A percentile compares a stretch with the other conserved stretches of the same genome.
phyloP scores from a whole-genome alignment of 2,329 filamentous ascomycete species.

The Diaporthe batatas region DNA sequence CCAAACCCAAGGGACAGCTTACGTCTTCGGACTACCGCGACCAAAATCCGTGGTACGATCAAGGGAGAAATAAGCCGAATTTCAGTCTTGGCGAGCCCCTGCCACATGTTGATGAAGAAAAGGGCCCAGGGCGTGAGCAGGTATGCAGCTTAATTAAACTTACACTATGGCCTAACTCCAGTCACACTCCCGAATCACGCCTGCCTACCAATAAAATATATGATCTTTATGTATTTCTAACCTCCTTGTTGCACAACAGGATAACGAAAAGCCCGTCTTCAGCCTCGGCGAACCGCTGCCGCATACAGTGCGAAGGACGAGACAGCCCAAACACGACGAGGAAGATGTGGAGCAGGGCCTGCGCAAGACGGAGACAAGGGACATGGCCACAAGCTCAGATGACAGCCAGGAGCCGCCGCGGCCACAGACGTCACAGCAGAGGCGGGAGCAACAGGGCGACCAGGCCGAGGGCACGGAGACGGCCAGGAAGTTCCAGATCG shows the following conservation, averaged over 20 bases:
- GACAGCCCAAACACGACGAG: constrained; percentile 22
- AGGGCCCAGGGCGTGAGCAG: background rate
- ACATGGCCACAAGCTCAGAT: background rate
- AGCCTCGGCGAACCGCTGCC: constrained; percentile 47
- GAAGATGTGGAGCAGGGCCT: constrained; percentile 38
- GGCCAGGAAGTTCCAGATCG: constrained; percentile 45
- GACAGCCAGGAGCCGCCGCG: background rate
- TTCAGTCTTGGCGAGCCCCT: constrained; percentile 47
- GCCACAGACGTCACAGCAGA: background rate
- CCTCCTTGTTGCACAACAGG: background rate
- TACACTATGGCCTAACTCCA: no score
- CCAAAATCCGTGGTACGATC: constrained; percentile 47
- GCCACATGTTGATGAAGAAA: constrained; percentile 41
- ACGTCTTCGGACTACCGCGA: constrained; percentile 43
- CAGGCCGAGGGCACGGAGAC: constrained; percentile 40
- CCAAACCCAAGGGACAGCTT: constrained; percentile 30
- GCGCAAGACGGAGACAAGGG: constrained; percentile 21
- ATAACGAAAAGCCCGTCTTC: constrained; percentile 45
- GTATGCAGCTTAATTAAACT: background rate
- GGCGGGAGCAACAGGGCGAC: constrained; percentile 39
- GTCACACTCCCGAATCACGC: background rate
- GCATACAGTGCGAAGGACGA: constrained; percentile 40
- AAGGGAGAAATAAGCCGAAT: constrained; percentile 44
- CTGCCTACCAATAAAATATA: no score
- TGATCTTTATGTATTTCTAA: background rate